These are phyloP conservation scores for Sedum album DNA, from an alignment of 164 flowering plant genomes.

Conservation along the genomic window DNA sequence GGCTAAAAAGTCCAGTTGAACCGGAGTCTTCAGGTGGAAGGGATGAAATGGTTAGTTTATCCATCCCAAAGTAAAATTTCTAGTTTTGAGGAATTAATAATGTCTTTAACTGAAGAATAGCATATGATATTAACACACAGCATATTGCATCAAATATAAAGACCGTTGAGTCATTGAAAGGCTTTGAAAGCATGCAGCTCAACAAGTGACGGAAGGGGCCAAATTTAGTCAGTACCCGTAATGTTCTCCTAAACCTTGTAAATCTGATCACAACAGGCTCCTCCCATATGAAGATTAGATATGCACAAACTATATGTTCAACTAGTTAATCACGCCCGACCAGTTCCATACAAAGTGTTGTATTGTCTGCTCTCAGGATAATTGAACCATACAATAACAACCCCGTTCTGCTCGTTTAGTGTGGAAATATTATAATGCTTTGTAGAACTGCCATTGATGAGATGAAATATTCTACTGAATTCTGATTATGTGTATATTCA, in stretches of 20 bases:
- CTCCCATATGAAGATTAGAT: not conserved
- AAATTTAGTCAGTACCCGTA: too few species aligned
- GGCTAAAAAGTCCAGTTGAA: not conserved
- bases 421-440: too few species aligned
- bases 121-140: slow-evolving; percentile 8
- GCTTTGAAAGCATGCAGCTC: slow-evolving; percentile 52
- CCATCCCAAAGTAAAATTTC: not conserved
- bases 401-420: too few species aligned
- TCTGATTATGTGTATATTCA: too few species aligned
- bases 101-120: too few species aligned
- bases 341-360: too few species aligned
- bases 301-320: not conserved
- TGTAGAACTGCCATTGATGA: too few species aligned
- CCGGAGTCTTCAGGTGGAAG: not conserved
- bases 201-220: slow-evolving; percentile 57
- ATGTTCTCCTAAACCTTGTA: not conserved
- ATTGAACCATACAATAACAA: too few species aligned
- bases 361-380: not conserved
- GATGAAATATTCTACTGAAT: too few species aligned
- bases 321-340: too few species aligned
- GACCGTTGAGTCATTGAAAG: slow-evolving; percentile 48
- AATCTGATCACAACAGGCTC: not conserved
- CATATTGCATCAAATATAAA: slow-evolving; percentile 23
- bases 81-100: too few species aligned
- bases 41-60: not conserved